Base-by-base conservation (phyloP, 768 basidiomycete species). In the Megacollybia marginata region DNA sequence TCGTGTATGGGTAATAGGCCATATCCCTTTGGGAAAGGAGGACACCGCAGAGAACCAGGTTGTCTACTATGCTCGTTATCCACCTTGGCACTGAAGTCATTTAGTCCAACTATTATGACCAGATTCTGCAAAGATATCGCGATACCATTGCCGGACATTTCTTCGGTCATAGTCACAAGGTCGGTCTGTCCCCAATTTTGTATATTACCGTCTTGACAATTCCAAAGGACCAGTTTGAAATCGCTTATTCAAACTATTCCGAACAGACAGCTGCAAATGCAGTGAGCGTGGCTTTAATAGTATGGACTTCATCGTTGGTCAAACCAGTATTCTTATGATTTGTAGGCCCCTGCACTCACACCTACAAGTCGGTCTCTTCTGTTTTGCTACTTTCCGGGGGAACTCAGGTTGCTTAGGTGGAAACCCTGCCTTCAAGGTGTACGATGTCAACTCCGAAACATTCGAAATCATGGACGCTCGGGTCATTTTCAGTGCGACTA, bases 1-100 rank as follows among this genome's bases (percentile, higher is more conserved):
- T 55, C 71, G 79, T 19, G 81, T 67, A 0, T 83, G 81, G 79
- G 77, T 84, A 55, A 77, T 80, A 13, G 79, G 70, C 1, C 80
- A 82, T 54, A 78, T 81, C 69, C 73, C 79, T 1, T 72, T 73
- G 3, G 76, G 79, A 28, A 23, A 65, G 70, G 59, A 55, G 19
- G 79, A 82, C 56, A 63, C 69, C 16, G 59, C 78, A 32, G 65
- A 69, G 48, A 79, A 81, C 59, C 79, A 79, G 69, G 79, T 76
- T 4, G 62, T 13, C 34, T 9, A 1, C 35, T 28, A 28, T 28
- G 23, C 2, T 6, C 6, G 23, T 28, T 28, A 28, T 28, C 23
- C 6, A 28, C 23, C 2, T 28, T 28, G 23, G 4, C 23, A 28
- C 23, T 28, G 23, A 28, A 28, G 23, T 28, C 23, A 28, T 28